Evolutionary conservation across 495 filamentous ascomycete genomes (phyloP).

Genomic region (Penicillium nucicola): DNA sequence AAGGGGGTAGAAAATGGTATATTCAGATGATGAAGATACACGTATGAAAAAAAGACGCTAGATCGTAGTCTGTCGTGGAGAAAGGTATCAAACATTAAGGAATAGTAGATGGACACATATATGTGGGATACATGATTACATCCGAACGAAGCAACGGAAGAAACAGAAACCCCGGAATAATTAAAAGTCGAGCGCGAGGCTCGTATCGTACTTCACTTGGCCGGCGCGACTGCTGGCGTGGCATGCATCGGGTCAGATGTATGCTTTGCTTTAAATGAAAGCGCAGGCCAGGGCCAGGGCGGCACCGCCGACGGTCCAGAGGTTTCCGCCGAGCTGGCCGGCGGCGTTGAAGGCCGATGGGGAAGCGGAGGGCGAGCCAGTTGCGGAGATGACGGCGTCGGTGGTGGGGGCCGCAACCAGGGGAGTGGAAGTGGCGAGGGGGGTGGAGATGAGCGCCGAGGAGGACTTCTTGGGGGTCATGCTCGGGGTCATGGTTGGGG

Average conservation of each 20-base stretch:
- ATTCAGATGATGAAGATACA: conserved; percentile 15
- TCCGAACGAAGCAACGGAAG: conserved; percentile 10
- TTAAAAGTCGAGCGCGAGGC: neutral
- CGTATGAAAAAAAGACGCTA: conserved; percentile 12
- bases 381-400: conserved; percentile 2
- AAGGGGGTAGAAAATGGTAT: conserved; percentile 5
- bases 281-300: conserved; percentile 27
- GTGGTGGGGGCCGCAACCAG: conserved; percentile 8
- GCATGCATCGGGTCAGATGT: too few relatives aligned
- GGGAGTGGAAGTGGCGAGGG: conserved; percentile 13
- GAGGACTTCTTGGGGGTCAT: conserved; percentile 19
- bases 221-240: neutral
- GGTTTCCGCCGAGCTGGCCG: conserved; percentile 18
- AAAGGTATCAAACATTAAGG: conserved; percentile 28
- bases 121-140: conserved; percentile 13
- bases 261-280: conserved; percentile 1
- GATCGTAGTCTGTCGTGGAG: conserved; percentile 27
- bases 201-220: neutral
- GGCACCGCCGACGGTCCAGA: conserved; percentile 29
- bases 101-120: conserved; percentile 17
- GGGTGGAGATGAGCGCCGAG: conserved; percentile 14
- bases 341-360: conserved; percentile 18
- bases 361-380: conserved; percentile 11
- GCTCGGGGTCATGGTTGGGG: neutral
- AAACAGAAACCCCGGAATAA: conserved; percentile 6